These are phyloP conservation scores for Begonia fuchsioides DNA, from an alignment of 306 rosid species.

Conservation along the genomic window DNA sequence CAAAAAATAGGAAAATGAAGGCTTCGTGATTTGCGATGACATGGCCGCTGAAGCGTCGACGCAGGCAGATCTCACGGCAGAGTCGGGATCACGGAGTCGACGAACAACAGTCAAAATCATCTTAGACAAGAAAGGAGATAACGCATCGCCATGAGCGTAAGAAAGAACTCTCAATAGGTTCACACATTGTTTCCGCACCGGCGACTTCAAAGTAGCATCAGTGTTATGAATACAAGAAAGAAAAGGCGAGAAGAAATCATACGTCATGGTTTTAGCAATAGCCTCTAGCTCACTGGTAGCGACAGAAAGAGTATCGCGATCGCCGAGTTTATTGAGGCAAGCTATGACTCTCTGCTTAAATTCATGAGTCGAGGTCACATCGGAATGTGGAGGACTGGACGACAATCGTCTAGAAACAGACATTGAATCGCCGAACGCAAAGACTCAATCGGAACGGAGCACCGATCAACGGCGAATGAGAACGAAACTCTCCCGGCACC, in stretches of 20 bases:
- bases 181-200: conserved; percentile 82
- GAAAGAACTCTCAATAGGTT: conserved; percentile 38
- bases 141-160: conserved; percentile 58
- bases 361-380: conserved; percentile 30
- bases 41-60: conserved; percentile 62
- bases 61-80: conserved; percentile 72
- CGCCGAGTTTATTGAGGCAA: conserved; percentile 79
- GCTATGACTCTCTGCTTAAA: conserved; percentile 70
- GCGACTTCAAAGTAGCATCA: conserved; percentile 66
- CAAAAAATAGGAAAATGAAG: conserved; percentile 50
- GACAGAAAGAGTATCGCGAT: conserved; percentile 73
- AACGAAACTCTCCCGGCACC: too few species aligned
- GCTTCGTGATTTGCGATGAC: conserved; percentile 64
- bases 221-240: conserved; percentile 76
- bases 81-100: conserved; percentile 74
- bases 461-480: background rate
- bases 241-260: conserved; percentile 55
- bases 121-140: conserved; percentile 54
- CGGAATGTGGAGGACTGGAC: conserved; percentile 28
- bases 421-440: conserved; percentile 2
- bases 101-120: conserved; percentile 74
- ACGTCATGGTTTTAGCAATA: conserved; percentile 41
- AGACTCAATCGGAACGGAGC: background rate
- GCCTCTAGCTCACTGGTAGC: conserved; percentile 68
- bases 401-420: conserved; percentile 47